Base-by-base conservation (phyloP, 805 yeast genomes). In the Danielia reshetovae region DNA sequence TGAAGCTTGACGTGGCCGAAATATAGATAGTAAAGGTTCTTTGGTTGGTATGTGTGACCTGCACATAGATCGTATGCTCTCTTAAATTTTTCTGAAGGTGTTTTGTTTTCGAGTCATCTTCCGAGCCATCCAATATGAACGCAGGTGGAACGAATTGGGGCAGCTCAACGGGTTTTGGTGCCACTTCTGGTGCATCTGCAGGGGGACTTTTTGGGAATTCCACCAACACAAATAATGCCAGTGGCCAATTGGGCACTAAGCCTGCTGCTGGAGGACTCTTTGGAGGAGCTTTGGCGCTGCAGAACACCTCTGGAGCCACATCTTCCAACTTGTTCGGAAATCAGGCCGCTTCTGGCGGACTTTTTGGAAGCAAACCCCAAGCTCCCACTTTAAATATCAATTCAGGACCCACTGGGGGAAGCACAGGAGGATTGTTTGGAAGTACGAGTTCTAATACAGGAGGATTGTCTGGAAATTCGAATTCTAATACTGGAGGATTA, bases 191-290 rank as follows among this genome's bases (percentile, higher is more conserved):
- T 18, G 22, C 22, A 19, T 19, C 32, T 7, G 13, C 32, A 13
- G 26, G 24, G 22, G 43, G 43, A 9, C 30, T 31, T 12, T 27
- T 39, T 23, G 34, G 35, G 9, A 29, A 32, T 21, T 19, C 38
- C 6, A 14, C 31, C 42, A 19, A 11, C 23, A 17, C 43, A n/a
- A 30, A 36, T 8, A 34, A 25, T 27, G 41, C 46, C n/a, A 22
- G 60, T n/a, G 59, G 61, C 11, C 42, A 33, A 19, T 38, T 37
- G 29, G 40, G 38, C 15, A 30, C 19, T n/a, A 26, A 13, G 19
- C 13, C 41, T 4, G 29, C 34, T 7, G 8, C 49, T 3, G 39
- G 46, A 3, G 40, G 45, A 3, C 34, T 49, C 17, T 52, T 53
- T 43, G 56, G 51, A 10, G 39, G 18, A n/a, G n/a, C n/a, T 24